Conservation (phyloP, 768 basidiomycete species). For the Boletus eberwhitei region DNA sequence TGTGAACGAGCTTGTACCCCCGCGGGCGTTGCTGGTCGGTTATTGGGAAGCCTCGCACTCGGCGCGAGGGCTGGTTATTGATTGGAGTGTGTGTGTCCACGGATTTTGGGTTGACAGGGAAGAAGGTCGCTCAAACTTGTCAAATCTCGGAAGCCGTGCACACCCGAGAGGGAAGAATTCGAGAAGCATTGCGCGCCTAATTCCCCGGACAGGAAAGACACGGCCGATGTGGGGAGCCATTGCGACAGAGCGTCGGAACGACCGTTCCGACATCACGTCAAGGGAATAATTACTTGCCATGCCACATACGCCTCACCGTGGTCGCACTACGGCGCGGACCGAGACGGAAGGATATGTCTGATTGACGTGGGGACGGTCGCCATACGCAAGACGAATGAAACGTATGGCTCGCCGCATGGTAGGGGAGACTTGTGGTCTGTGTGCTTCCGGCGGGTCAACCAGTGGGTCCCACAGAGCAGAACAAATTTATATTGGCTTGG, state of each 20-base stretch:
- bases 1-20: constrained; percentile 5
- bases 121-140: constrained; percentile 3
- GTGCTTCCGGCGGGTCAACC: neutral
- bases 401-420: neutral
- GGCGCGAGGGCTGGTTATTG: constrained; percentile 11
- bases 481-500: neutral
- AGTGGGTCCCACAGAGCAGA: constrained; percentile 1
- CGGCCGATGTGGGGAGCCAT: neutral
- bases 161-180: constrained; percentile 2
- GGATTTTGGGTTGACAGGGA: constrained; percentile 11
- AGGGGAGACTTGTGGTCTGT: neutral
- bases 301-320: constrained; percentile 13
- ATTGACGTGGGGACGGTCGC: constrained; percentile 20
- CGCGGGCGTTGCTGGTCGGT: constrained; percentile 19
- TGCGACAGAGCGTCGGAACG: constrained; percentile 6
- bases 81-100: constrained; percentile 14
- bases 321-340: constrained; percentile 9
- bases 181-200: constrained; percentile 8
- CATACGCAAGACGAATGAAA: constrained; percentile 3
- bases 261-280: constrained; percentile 13
- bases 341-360: constrained; percentile 10
- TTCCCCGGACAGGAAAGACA: constrained; percentile 20
- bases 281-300: neutral
- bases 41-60: constrained; percentile 18
- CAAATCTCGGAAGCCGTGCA: constrained; percentile 14